These are phyloP conservation scores for Tolypocladium guangdongense DNA, from an alignment of 2,329 filamentous ascomycete species.

Conservation along the genomic window DNA sequence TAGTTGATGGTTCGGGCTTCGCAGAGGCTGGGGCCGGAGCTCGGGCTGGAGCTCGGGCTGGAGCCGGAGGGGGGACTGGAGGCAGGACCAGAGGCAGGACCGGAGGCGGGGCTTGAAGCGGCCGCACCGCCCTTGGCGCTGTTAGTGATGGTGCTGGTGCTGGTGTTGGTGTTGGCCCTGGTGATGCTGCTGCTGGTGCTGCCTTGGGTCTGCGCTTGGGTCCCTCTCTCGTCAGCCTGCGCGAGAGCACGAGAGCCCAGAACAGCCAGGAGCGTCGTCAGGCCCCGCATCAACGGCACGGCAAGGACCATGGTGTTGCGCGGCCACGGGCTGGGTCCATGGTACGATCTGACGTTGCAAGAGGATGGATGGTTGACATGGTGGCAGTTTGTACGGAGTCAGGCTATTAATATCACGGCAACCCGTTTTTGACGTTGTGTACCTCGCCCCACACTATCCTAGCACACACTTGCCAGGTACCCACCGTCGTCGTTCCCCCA, in stretches of 20 bases:
- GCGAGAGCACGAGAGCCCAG: not conserved
- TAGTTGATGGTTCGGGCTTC: slow-evolving; percentile 64
- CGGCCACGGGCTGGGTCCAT: slow-evolving; percentile 1
- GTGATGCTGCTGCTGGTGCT: not conserved
- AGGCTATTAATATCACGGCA: no score
- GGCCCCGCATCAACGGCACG: not conserved
- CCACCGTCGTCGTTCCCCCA: not conserved
- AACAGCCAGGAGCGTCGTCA: not conserved
- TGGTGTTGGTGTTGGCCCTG: not conserved
- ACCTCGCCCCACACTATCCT: not conserved
- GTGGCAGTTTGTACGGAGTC: not conserved
- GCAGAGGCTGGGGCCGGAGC: slow-evolving; percentile 20
- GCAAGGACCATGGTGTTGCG: slow-evolving; percentile 4
- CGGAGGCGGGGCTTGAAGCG: not conserved
- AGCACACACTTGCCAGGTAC: not conserved
- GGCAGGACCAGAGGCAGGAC: no score
- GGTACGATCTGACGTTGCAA: not conserved
- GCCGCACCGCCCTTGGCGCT: not conserved
- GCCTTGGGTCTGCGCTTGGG: not conserved
- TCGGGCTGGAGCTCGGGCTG: no score
- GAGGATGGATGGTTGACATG: not conserved
- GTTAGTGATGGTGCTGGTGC: not conserved
- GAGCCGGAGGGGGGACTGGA: not conserved
- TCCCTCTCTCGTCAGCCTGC: not conserved
- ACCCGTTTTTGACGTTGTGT: not conserved